Conservation (phyloP, 2,329 filamentous ascomycete species). For the Calonectria hawksworthii region DNA sequence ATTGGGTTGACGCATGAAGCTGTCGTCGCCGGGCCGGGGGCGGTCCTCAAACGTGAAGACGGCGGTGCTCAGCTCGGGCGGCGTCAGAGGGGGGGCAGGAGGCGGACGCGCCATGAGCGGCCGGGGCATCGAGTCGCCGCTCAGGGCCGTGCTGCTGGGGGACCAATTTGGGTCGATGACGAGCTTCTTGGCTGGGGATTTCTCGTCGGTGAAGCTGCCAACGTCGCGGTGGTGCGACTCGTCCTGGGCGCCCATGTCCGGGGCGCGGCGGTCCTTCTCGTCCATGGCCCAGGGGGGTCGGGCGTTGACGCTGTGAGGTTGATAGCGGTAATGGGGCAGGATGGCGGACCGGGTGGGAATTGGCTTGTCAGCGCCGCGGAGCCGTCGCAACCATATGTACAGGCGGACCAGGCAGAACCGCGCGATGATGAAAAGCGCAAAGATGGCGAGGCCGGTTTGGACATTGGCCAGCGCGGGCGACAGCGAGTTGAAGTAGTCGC, state of each 20-base stretch:
- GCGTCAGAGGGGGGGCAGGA: conserved; percentile 64
- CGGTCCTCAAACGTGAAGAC: conserved; percentile 59
- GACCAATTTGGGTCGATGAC: conserved; percentile 46
- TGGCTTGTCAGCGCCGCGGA: conserved; percentile 42
- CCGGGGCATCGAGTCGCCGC: conserved; percentile 45
- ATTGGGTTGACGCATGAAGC: conserved; percentile 63
- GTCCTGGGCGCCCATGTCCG: conserved; percentile 19
- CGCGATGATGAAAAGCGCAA: conserved; percentile 53
- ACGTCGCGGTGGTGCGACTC: conserved; percentile 11
- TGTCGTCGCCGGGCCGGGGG: conserved; percentile 47
- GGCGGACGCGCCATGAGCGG: conserved; percentile 55
- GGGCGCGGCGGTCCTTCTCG: conserved; percentile 40
- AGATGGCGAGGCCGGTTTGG: conserved; percentile 49
- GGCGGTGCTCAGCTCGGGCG: conserved; percentile 59
- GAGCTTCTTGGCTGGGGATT: conserved; percentile 34
- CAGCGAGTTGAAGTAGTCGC: conserved; percentile 49
- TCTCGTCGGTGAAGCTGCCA: conserved; percentile 27
- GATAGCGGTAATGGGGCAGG: conserved; percentile 35
- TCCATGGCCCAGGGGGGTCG: conserved; percentile 44
- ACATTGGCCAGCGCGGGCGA: conserved; percentile 48
- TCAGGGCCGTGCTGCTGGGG: conserved; percentile 24
- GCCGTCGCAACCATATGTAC: conserved; percentile 46
- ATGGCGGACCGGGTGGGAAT: conserved; percentile 33
- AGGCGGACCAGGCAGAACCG: conserved; percentile 46
- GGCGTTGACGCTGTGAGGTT: conserved; percentile 33